Conservation (phyloP, 2,329 filamentous ascomycete genomes). For the Myriosclerotinia curreyana region DNA sequence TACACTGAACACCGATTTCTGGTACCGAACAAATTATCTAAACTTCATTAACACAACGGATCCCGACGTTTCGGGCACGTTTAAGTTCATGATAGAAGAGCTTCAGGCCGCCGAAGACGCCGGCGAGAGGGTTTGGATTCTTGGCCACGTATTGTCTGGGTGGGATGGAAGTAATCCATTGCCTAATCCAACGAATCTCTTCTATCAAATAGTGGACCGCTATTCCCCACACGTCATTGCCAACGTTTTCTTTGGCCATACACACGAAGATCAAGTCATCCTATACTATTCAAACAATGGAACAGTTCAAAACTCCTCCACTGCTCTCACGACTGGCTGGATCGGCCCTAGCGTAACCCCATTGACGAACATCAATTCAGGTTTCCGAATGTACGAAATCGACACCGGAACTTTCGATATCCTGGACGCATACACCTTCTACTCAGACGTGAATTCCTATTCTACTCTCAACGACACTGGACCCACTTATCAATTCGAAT, state of each 20-base stretch:
- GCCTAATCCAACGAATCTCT: slow-evolving; percentile 52
- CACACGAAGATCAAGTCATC: slow-evolving; percentile 53
- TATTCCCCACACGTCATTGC: slow-evolving; percentile 55
- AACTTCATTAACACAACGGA: slow-evolving; percentile 53
- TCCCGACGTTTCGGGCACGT: slow-evolving; percentile 49
- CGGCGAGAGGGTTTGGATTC: slow-evolving; percentile 52
- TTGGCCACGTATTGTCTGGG: slow-evolving; percentile 53
- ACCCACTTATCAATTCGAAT: slow-evolving; percentile 50
- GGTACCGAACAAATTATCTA: slow-evolving; percentile 46
- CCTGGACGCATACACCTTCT: slow-evolving; percentile 53
- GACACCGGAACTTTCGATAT: slow-evolving; percentile 53
- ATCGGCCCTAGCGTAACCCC: slow-evolving; percentile 52
- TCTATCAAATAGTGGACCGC: slow-evolving; percentile 54
- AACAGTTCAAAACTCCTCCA: slow-evolving; percentile 43
- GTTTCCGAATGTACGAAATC: slow-evolving; percentile 53
- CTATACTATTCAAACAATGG: slow-evolving; percentile 54
- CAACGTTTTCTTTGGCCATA: slow-evolving; percentile 54
- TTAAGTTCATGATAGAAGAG: slow-evolving; percentile 51
- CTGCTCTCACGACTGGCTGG: slow-evolving; percentile 50
- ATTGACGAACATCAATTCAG: slow-evolving; percentile 53
- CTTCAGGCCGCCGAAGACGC: slow-evolving; percentile 52
- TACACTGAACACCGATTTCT: slow-evolving; percentile 53
- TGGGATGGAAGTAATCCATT: slow-evolving; percentile 55
- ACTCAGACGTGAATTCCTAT: slow-evolving; percentile 50
- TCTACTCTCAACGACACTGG: slow-evolving; percentile 43